Percentiles rank a stretch among this genome's conserved stretches.
Evolutionary conservation across 2,329 filamentous ascomycete genomes (phyloP).

Genomic region (Fusarium fujikuroi): DNA sequence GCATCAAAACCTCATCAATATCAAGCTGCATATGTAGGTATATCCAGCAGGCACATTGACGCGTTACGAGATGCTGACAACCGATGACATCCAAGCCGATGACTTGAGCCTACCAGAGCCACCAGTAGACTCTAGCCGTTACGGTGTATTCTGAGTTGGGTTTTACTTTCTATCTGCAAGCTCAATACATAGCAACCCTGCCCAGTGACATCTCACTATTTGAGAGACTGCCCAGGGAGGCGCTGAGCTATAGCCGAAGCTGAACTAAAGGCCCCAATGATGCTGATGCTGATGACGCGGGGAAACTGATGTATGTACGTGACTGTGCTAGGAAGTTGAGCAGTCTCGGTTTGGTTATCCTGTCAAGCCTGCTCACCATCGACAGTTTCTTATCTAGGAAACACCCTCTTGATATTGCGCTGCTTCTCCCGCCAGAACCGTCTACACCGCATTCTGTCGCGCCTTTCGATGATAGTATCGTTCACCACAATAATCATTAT

Average conservation of each 20-base stretch:
- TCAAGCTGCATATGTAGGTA: constrained; percentile 4
- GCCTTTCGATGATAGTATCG: neutral
- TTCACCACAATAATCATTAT: constrained; percentile 19
- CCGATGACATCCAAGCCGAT: constrained; percentile 28
- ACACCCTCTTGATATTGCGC: neutral
- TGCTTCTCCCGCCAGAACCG: constrained; percentile 11
- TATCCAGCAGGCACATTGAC: neutral
- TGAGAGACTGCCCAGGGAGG: constrained; percentile 6
- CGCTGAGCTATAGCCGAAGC: constrained; percentile 20
- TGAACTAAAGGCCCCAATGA: constrained; percentile 27
- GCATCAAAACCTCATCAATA: neutral
- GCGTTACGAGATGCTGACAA: constrained; percentile 33
- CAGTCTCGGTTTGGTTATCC: neutral
- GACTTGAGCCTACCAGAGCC: constrained; percentile 20
- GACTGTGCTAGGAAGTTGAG: constrained; percentile 4
- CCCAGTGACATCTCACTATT: constrained; percentile 30
- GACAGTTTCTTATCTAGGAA: constrained; percentile 14
- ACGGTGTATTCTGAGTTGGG: constrained; percentile 22
- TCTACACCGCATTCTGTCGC: constrained; percentile 14
- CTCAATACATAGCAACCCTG: constrained; percentile 25
- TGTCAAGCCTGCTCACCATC: constrained; percentile 2
- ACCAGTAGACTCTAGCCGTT: constrained; percentile 29
- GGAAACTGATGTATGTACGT: constrained; percentile 2
- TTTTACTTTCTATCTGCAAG: constrained; percentile 23
- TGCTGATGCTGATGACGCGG: constrained; percentile 29